phyloP scores from a whole-genome alignment of 257 asterid genomes.

The Solanum sejunctum region DNA sequence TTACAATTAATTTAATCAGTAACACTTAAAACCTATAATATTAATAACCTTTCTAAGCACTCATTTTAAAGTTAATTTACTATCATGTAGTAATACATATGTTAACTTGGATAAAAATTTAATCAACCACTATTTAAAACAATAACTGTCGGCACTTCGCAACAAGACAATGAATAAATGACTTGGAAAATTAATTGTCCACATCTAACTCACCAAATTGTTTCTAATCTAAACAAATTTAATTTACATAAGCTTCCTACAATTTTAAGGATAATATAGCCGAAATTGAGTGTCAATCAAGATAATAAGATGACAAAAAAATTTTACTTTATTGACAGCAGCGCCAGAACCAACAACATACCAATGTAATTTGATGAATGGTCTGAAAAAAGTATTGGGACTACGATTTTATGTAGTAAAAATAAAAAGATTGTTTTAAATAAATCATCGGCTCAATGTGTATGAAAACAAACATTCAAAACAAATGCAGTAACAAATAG shows the following conservation, averaged over 20 bases:
- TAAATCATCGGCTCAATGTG: not conserved
- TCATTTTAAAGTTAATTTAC: no score
- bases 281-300: not conserved
- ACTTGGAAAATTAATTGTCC: not conserved
- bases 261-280: not conserved
- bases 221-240: not conserved
- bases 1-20: no score
- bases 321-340: not conserved
- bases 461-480: not conserved
- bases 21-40: no score
- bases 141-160: no score
- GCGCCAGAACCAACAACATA: not conserved
- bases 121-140: no score
- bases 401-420: no score
- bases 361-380: no score
- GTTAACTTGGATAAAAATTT: no score
- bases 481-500: no score
- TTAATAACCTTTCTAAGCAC: no score
- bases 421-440: not conserved
- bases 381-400: no score
- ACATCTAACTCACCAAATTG: not conserved
- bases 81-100: no score
- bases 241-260: constrained; percentile 4
- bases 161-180: not conserved
- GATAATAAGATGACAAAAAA: not conserved